Evolutionary conservation across 352 stramenopile genomes (phyloP).

Genomic region (Phytophthora sp.): DNA sequence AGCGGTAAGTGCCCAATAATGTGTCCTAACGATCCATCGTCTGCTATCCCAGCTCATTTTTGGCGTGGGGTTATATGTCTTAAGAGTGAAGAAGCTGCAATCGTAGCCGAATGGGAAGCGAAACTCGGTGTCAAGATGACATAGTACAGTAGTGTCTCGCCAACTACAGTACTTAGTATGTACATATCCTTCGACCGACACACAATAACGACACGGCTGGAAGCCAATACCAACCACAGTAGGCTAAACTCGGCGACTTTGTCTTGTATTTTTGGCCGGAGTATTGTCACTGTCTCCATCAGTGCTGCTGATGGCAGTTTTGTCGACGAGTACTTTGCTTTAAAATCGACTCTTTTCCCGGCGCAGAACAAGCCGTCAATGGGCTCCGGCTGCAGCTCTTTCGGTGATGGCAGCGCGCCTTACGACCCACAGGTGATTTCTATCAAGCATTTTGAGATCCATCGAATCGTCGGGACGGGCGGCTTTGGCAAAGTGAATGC

Average conservation of each 20-base stretch:
- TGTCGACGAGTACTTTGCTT: not conserved
- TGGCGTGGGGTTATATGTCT: not conserved
- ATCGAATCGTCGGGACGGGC: conserved; percentile 69
- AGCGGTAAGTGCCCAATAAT: conserved; percentile 35
- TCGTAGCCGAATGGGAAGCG: conserved; percentile 28
- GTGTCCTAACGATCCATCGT: not conserved
- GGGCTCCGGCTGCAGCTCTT: conserved; percentile 52
- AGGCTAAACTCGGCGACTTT: not conserved
- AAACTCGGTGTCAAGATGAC: conserved; percentile 6
- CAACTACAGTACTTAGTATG: no score
- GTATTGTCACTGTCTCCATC: no score
- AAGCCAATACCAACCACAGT: no score
- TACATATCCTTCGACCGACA: no score
- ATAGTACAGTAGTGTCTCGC: no score
- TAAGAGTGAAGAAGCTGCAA: conserved; percentile 27
- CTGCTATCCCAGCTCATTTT: no score
- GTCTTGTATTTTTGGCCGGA: conserved; percentile 21
- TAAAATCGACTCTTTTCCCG: not conserved
- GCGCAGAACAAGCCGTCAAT: conserved; percentile 21
- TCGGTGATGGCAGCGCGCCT: conserved; percentile 5
- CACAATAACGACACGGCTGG: no score
- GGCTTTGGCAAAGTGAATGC: conserved; percentile 83
- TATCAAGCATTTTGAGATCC: conserved; percentile 65
- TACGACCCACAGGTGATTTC: conserved; percentile 56
- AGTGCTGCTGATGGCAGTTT: no score